Evolutionary conservation across 441 rosid species (phyloP).

Genomic region (Gossypium laxum): DNA sequence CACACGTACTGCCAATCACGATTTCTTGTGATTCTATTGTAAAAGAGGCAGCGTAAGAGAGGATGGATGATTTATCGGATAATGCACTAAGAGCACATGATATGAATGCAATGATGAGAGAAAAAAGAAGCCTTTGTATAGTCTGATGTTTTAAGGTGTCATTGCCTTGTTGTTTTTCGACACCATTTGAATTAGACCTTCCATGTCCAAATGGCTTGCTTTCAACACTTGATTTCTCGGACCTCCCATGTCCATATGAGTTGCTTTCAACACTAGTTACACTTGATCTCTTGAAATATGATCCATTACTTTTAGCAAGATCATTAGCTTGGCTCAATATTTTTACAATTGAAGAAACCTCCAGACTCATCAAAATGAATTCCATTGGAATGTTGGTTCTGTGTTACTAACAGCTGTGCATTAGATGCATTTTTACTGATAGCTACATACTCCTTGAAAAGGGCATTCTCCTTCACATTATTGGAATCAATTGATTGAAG

Average conservation of each 20-base stretch:
- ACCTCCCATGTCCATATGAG: not conserved
- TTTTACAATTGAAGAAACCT: not conserved
- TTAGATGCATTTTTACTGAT: not conserved
- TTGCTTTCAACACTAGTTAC: not conserved
- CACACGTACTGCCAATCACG: constrained; percentile 65
- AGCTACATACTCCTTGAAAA: not conserved
- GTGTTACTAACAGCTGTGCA: not conserved
- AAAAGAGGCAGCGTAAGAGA: too few species aligned
- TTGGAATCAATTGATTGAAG: not conserved
- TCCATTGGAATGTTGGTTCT: not conserved
- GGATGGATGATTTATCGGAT: too few species aligned
- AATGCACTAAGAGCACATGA: too few species aligned
- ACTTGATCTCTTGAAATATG: not conserved
- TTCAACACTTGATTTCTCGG: constrained; percentile 13
- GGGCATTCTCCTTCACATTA: not conserved
- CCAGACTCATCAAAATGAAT: not conserved
- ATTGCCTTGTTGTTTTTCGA: constrained; percentile 44
- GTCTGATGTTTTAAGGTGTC: too few species aligned
- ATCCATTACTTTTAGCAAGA: not conserved
- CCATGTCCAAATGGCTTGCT: constrained; percentile 40
- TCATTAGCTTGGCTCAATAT: not conserved
- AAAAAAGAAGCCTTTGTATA: too few species aligned
- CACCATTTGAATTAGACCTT: constrained; percentile 30
- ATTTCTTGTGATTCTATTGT: too few species aligned
- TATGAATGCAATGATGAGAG: too few species aligned